Conservation (phyloP, 2,329 filamentous ascomycete species). For the Fusarium sp. region DNA sequence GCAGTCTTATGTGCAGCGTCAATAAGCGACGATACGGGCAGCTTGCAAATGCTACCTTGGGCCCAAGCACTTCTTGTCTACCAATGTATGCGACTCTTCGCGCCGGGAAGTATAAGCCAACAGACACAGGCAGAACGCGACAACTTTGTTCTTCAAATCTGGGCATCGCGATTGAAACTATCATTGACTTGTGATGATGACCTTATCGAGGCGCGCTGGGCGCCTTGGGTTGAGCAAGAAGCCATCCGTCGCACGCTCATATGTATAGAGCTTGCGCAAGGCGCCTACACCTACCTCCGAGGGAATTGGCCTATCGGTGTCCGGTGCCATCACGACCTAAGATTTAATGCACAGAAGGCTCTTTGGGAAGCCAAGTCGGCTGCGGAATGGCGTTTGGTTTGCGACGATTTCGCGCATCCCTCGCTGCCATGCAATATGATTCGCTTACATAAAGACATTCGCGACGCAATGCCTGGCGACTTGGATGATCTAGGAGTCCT, state of each 20-base stretch:
- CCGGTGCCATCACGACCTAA: neutral
- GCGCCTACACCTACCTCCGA: neutral
- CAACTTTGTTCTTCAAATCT: neutral
- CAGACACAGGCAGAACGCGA: neutral
- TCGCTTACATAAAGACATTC: neutral
- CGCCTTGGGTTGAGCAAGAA: neutral
- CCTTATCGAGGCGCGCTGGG: neutral
- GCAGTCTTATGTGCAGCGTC: neutral
- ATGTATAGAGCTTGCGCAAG: neutral
- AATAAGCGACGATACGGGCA: fast-evolving
- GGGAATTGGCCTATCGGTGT: neutral
- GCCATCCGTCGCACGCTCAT: neutral
- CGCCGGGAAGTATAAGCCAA: neutral
- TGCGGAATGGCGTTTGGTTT: neutral
- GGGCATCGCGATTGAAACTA: neutral
- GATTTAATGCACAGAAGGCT: neutral
- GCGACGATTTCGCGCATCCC: neutral
- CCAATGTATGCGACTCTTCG: neutral
- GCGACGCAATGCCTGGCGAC: neutral
- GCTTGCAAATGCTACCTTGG: neutral
- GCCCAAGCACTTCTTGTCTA: neutral
- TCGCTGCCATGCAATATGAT: neutral
- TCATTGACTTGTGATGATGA: fast-evolving
- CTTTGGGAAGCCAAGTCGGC: conserved; percentile 2
- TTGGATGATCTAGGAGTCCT: neutral